A percentile compares a stretch with the other conserved stretches of the same genome.
Evolutionary conservation across 2,329 filamentous ascomycete genomes (phyloP).

Genomic region (Magnaporthales sp.): DNA sequence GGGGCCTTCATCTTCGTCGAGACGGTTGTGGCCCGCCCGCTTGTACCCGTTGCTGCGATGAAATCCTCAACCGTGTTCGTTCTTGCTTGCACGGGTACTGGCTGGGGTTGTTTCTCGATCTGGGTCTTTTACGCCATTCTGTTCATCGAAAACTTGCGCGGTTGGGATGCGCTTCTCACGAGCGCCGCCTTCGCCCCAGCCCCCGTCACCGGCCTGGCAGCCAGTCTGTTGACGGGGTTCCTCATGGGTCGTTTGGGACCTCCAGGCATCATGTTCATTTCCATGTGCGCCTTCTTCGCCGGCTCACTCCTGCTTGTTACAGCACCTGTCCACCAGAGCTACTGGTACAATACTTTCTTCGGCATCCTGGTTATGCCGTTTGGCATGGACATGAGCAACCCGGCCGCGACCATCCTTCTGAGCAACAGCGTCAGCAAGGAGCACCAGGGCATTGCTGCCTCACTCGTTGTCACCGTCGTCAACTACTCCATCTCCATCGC

Average conservation of each 20-base stretch:
- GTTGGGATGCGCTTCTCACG: constrained; percentile 31
- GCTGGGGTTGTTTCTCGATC: constrained; percentile 33
- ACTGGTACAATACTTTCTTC: constrained; percentile 58
- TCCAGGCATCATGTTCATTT: constrained; percentile 32
- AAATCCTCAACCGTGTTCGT: constrained; percentile 37
- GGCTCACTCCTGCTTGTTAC: constrained; percentile 34
- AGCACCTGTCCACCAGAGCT: constrained; percentile 45
- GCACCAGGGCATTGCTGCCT: constrained; percentile 38
- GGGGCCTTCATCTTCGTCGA: constrained; percentile 42
- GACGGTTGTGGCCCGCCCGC: constrained; percentile 29
- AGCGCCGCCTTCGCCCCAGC: constrained; percentile 36
- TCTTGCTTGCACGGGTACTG: constrained; percentile 33
- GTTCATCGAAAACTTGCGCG: constrained; percentile 24
- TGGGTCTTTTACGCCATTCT: constrained; percentile 30
- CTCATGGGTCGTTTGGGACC: constrained; percentile 30
- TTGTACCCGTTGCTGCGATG: constrained; percentile 42
- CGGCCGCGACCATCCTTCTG: constrained; percentile 51
- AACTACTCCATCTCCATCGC: constrained; percentile 62
- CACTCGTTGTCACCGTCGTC: constrained; percentile 54
- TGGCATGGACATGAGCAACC: constrained; percentile 61
- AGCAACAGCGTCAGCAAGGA: constrained; percentile 38
- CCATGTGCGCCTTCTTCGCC: constrained; percentile 32
- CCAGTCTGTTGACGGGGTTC: constrained; percentile 33
- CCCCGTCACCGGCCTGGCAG: constrained; percentile 31
- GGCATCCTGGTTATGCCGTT: constrained; percentile 48